phyloP scores from a whole-genome alignment of 495 filamentous ascomycete genomes.

The Pseudomonodictys pantanalensis region DNA sequence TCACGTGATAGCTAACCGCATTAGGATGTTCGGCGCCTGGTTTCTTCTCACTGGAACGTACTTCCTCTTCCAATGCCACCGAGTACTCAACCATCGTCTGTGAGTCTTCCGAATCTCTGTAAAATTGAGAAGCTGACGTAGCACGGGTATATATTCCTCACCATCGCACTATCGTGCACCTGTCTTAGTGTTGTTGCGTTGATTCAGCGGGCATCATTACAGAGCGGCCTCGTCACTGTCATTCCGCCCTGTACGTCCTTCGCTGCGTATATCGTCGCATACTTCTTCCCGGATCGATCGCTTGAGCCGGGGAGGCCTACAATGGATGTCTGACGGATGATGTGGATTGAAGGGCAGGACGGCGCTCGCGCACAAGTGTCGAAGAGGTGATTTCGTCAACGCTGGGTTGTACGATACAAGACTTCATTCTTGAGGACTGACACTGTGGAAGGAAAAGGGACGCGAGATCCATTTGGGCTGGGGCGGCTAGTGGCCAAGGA shows the following conservation, averaged over 20 bases:
- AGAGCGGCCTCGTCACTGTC: constrained; percentile 7
- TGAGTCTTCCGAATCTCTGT: not conserved
- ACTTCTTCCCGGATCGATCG: constrained; percentile 7
- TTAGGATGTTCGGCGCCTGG: constrained; percentile 16
- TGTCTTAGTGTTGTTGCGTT: constrained; percentile 6
- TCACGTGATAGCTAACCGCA: not conserved
- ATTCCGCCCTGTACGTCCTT: constrained; percentile 19
- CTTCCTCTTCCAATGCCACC: not conserved
- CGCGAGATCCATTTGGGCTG: too few relatives aligned
- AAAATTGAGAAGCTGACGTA: not conserved
- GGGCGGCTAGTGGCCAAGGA: too few relatives aligned
- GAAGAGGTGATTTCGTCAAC: too few relatives aligned
- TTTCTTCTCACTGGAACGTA: constrained; percentile 3
- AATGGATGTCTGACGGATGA: too few relatives aligned
- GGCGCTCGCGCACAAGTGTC: too few relatives aligned
- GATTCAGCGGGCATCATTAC: constrained; percentile 9
- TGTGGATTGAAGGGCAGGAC: too few relatives aligned
- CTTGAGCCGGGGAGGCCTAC: not conserved
- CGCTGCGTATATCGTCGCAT: constrained; percentile 3
- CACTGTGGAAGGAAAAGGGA: too few relatives aligned
- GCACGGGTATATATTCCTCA: constrained; percentile 8
- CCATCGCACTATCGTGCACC: not conserved
- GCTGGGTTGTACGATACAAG: too few relatives aligned
- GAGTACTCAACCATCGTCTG: not conserved
- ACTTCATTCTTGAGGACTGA: too few relatives aligned